Conservation (phyloP, 305 asterid genomes). For the Euphrasia arctica region DNA sequence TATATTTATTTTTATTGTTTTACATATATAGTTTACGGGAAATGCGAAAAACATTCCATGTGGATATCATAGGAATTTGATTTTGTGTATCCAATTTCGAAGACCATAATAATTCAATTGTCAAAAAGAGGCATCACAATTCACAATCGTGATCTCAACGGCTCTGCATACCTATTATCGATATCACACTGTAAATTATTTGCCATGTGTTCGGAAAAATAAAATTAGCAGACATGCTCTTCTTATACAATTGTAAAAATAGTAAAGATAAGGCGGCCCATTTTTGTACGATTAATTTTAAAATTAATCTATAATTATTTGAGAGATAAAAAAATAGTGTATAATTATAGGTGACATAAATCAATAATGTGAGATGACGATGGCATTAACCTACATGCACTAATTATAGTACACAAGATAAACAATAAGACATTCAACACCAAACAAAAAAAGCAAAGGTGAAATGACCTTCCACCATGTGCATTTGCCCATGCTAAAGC, state of each 20-base stretch:
- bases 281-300: too few species aligned
- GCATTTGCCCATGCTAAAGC: not conserved
- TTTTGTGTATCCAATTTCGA: not conserved
- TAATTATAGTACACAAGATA: too few species aligned
- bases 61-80: not conserved
- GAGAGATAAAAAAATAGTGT: too few species aligned
- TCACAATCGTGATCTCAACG: not conserved
- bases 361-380: too few species aligned
- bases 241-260: too few species aligned
- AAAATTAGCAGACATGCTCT: too few species aligned
- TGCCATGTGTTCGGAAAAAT: too few species aligned
- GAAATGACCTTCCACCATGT: too few species aligned
- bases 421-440: not conserved
- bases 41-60: not conserved
- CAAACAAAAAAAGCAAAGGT: not conserved
- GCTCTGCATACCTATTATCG: not conserved
- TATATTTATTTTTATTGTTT: not conserved
- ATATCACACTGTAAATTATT: not conserved
- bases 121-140: not conserved
- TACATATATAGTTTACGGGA: not conserved
- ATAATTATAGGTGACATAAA: too few species aligned
- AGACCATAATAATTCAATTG: not conserved
- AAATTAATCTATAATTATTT: too few species aligned
- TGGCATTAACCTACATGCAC: too few species aligned
- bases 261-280: too few species aligned